A percentile compares a stretch with the other conserved stretches of the same genome.
Evolutionary conservation across 805 yeast species (phyloP).

Genomic region (Yamadazyma nakazawae): DNA sequence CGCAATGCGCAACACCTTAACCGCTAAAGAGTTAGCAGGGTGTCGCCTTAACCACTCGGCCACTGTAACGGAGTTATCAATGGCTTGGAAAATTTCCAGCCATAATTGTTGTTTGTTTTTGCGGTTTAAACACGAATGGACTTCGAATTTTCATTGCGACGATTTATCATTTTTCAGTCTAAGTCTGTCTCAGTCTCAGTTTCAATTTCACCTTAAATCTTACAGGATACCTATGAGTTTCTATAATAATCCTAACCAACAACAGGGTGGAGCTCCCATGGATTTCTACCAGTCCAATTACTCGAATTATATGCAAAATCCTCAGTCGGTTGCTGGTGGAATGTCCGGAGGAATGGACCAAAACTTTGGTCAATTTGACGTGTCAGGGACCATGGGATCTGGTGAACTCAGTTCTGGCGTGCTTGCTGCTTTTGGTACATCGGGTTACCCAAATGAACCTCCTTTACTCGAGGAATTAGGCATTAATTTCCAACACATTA

Average conservation of each 20-base stretch:
- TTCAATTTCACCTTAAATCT: too few relatives aligned
- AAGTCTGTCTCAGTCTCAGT: not conserved
- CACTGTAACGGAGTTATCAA: constrained; percentile 50
- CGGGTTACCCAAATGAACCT: constrained; percentile 94
- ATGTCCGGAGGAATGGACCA: constrained; percentile 38
- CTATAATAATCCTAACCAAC: constrained; percentile 37
- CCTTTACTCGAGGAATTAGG: constrained; percentile 91
- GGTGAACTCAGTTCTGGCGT: constrained; percentile 67
- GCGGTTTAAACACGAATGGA: not conserved
- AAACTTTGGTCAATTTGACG: constrained; percentile 36
- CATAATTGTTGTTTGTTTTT: too few relatives aligned
- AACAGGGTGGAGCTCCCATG: constrained; percentile 28
- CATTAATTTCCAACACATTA: constrained; percentile 84
- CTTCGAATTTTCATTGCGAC: not conserved
- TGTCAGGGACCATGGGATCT: constrained; percentile 41
- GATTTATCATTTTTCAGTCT: not conserved
- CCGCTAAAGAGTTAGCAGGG: constrained; percentile 59
- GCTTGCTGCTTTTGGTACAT: constrained; percentile 87
- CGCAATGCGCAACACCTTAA: constrained; percentile 46
- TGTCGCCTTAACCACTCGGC: constrained; percentile 95
- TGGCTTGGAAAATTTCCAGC: not conserved
- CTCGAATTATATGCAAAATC: constrained; percentile 24
- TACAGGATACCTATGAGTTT: not conserved
- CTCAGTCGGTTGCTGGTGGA: constrained; percentile 3
- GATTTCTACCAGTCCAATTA: constrained; percentile 44